Conservation (phyloP, 2,329 filamentous ascomycete genomes). For the Podosphaera xanthii region DNA sequence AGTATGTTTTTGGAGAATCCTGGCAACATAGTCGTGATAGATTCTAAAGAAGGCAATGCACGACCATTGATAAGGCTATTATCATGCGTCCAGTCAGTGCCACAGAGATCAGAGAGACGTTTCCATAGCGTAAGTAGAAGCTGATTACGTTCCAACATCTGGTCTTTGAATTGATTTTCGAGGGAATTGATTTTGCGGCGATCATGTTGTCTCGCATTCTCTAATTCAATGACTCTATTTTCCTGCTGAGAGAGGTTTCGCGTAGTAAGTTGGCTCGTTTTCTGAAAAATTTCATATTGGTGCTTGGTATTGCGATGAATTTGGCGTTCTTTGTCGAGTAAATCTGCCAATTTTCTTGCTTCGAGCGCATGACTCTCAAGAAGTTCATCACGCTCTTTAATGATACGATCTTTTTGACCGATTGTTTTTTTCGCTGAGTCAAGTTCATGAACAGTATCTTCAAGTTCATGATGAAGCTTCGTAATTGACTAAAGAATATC, state of each 20-base stretch:
- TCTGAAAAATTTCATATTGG: constrained; percentile 71
- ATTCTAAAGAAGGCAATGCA: constrained; percentile 58
- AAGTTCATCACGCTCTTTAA: constrained; percentile 71
- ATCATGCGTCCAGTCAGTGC: constrained; percentile 74
- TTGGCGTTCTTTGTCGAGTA: constrained; percentile 77
- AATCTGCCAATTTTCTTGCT: constrained; percentile 58
- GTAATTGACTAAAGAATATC: constrained; percentile 40
- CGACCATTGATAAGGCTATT: constrained; percentile 79
- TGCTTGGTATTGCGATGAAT: constrained; percentile 68
- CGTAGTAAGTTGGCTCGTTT: constrained; percentile 69
- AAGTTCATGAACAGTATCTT: constrained; percentile 62
- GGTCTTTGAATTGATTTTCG: constrained; percentile 64
- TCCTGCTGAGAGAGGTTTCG: constrained; percentile 71
- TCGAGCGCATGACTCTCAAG: constrained; percentile 80
- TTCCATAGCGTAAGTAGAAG: constrained; percentile 81
- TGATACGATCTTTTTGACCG: constrained; percentile 73
- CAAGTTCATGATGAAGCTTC: constrained; percentile 71
- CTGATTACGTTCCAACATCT: constrained; percentile 73
- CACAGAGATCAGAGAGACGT: constrained; percentile 62
- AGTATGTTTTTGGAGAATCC: constrained; percentile 81
- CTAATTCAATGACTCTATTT: constrained; percentile 63
- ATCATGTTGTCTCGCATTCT: constrained; percentile 55
- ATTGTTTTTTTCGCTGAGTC: constrained; percentile 55
- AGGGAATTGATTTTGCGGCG: constrained; percentile 49
- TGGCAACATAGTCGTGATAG: constrained; percentile 63